Percentiles rank a stretch among this genome's conserved stretches.
These are phyloP conservation scores for Myxozyma mucilagina DNA, from an alignment of 805 yeast species.

Conservation along the genomic window DNA sequence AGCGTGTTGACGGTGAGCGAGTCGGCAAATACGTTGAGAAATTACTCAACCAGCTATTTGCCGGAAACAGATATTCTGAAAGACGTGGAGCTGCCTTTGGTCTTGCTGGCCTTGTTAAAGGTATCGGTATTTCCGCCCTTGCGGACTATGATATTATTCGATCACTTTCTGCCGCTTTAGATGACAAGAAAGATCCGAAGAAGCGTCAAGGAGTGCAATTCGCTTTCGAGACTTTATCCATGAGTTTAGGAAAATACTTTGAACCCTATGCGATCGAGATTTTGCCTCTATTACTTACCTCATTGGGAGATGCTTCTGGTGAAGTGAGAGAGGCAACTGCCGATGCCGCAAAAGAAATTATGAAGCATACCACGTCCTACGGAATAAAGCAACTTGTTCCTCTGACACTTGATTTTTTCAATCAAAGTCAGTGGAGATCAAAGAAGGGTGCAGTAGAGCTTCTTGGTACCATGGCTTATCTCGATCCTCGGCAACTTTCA, in stretches of 20 bases:
- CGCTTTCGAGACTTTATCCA: slow-evolving; percentile 82
- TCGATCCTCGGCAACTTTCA: slow-evolving; percentile 92
- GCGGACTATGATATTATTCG: slow-evolving; percentile 77
- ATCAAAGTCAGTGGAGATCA: slow-evolving; percentile 91
- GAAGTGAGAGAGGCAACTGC: slow-evolving; percentile 91
- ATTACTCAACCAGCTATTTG: slow-evolving; percentile 61
- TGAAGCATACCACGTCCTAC: slow-evolving; percentile 87
- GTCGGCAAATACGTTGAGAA: slow-evolving; percentile 55
- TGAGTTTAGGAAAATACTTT: slow-evolving; percentile 69
- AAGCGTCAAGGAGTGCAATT: slow-evolving; percentile 86
- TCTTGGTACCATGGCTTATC: slow-evolving; percentile 95
- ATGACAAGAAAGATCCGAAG: slow-evolving; percentile 72
- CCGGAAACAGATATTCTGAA: slow-evolving; percentile 49
- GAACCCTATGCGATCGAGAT: slow-evolving; percentile 94
- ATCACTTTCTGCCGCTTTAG: slow-evolving; percentile 75
- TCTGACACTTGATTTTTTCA: slow-evolving; percentile 78
- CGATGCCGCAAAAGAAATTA: slow-evolving; percentile 79
- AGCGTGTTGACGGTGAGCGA: slow-evolving; percentile 46
- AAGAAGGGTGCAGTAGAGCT: slow-evolving; percentile 96
- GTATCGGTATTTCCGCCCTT: slow-evolving; percentile 78
- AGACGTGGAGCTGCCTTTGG: slow-evolving; percentile 97
- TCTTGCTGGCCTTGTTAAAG: slow-evolving; percentile 88
- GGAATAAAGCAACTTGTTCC: slow-evolving; percentile 93
- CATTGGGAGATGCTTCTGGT: slow-evolving; percentile 78
- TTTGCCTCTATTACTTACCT: slow-evolving; percentile 74